Conservation (phyloP, 2,329 filamentous ascomycete genomes). For the Aspergillaceae sp. region DNA sequence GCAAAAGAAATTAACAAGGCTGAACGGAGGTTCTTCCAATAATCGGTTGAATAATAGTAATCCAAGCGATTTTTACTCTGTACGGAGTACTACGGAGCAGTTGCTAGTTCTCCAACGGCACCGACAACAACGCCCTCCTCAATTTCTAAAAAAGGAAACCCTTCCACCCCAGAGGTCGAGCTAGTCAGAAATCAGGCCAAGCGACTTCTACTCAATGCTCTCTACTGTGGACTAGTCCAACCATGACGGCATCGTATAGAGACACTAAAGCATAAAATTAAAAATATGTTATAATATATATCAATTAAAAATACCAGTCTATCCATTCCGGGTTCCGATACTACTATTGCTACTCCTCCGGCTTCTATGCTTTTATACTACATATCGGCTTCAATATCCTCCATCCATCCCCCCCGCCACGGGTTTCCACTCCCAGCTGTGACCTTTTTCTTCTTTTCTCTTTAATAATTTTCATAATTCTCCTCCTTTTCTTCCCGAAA, state of each 20-base stretch:
- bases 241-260: no score
- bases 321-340: no score
- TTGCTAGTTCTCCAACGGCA: no score
- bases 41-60: no score
- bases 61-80: no score
- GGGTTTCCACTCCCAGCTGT: not conserved
- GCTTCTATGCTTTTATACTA: not conserved
- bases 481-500: conserved; percentile 6
- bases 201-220: no score
- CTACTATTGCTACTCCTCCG: no score
- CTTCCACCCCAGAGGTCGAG: not conserved
- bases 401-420: not conserved
- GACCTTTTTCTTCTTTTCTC: conserved; percentile 3
- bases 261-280: no score
- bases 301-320: no score
- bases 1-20: not conserved
- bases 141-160: not conserved
- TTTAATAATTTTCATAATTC: not conserved
- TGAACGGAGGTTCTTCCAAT: not conserved
- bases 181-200: not conserved
- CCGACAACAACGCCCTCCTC: not conserved
- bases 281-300: no score
- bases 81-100: no score
- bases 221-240: no score
- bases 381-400: not conserved